Base-by-base conservation (phyloP, 2,329 filamentous ascomycete genomes). In the Aspergillus brasiliensis region DNA sequence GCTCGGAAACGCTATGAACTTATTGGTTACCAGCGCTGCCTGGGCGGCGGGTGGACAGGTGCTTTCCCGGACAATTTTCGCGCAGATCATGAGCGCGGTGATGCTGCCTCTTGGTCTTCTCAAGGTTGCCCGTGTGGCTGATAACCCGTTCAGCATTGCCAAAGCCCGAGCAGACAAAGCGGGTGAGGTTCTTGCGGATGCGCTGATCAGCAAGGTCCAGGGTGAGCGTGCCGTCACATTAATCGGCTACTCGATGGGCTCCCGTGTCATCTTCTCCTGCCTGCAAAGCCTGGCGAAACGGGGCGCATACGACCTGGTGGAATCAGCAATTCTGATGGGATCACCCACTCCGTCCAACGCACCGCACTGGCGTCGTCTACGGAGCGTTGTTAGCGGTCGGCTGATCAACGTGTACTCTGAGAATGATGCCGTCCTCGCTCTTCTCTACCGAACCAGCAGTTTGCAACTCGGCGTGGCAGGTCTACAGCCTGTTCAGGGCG, bases 331-430 rank as follows among this genome's bases (percentile, higher is more conserved):
- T 3, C 77, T 97, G 5, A 90, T 97, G 59, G 93, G 93, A 2
- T 84, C 91, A 0, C 91, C 93, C 0, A 86, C 89, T 0, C 91
- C 93, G 0, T 91, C 89, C 0, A 85, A 89, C 47, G 77, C 84
- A 0, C 82, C 82, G 1, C 86, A 92, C 66, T 97, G 93, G 93
- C 84, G 88, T 47, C 81, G 86, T 38, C 86, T 96, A 65, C 86
- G 91, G 28, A 86, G 85, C 47, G 91, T 94, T 0, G 92, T 96
- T 0, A 86, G 88, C 1, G 92, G 93, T 2, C 85, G 90, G 59
- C 83, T 97, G 7, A 89, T 96, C 67, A 97, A 97, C 67, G 91
- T 94, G 8, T 97, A 89, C 76, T 94, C 91, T 1, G 87, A 89
- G 55, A 93, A 95, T 61, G 93, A 97, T 75, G 91, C 91, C 69